A percentile compares a stretch with the other conserved stretches of the same genome.
phyloP scores from a whole-genome alignment of 2,329 filamentous ascomycete genomes.

The Xylaria sp. region DNA sequence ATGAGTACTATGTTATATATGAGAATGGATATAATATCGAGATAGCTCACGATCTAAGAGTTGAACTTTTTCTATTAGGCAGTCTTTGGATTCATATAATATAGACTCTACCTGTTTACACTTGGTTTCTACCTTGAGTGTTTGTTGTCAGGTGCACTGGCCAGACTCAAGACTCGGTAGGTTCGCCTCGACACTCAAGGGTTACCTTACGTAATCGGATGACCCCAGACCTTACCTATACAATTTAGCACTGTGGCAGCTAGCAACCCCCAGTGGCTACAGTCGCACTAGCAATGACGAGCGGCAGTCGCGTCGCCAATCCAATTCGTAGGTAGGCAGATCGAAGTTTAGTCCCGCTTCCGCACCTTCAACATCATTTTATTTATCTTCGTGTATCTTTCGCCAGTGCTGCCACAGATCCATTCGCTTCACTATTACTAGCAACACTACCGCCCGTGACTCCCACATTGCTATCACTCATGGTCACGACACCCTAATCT shows the following conservation, averaged over 20 bases:
- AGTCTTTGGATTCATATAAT: not conserved
- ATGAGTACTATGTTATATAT: no score
- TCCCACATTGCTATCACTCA: slow-evolving; percentile 17
- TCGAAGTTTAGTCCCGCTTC: slow-evolving; percentile 5
- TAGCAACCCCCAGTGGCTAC: not conserved
- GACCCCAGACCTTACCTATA: not conserved
- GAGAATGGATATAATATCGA: no score
- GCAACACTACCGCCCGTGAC: not conserved
- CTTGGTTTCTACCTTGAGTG: no score
- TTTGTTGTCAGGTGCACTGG: no score
- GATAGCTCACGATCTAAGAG: no score
- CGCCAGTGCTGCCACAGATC: not conserved
- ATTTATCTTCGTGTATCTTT: slow-evolving; percentile 2
- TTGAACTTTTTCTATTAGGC: not conserved
- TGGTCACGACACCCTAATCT: slow-evolving; percentile 39
- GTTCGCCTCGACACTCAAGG: not conserved
- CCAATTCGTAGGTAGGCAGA: not conserved
- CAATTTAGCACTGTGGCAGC: not conserved
- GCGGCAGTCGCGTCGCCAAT: slow-evolving; percentile 27
- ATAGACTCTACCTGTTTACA: not conserved
- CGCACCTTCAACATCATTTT: slow-evolving; percentile 16
- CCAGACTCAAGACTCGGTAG: not conserved
- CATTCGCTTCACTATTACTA: slow-evolving; percentile 6
- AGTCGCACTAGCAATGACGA: slow-evolving; percentile 24
- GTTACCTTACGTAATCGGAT: not conserved